These are phyloP conservation scores for Phanerochaete carnosa DNA, from an alignment of 768 basidiomycete genomes.

Conservation along the genomic window DNA sequence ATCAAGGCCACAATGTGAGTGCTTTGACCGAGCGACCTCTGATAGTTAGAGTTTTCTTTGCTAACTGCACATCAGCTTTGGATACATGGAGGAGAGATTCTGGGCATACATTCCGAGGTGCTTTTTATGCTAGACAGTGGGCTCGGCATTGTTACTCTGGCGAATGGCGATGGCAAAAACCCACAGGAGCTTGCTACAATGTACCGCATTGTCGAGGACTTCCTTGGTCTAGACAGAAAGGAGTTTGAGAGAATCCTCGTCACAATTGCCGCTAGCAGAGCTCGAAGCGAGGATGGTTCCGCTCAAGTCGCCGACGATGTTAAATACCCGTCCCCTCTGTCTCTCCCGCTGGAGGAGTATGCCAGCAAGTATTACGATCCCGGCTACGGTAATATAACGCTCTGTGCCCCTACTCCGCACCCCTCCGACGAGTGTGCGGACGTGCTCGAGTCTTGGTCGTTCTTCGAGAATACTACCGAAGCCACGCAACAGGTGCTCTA, in stretches of 20 bases:
- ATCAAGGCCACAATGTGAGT: constrained; percentile 41
- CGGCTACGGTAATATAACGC: constrained; percentile 35
- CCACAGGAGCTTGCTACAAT: constrained; percentile 2
- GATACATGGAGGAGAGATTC: constrained; percentile 30
- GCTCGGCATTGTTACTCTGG: constrained; percentile 30
- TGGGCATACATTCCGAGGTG: constrained; percentile 31
- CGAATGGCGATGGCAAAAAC: constrained; percentile 17
- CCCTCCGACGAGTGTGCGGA: constrained; percentile 20
- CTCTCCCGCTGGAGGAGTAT: constrained; percentile 22
- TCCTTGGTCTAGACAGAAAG: background rate
- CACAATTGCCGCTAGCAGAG: background rate
- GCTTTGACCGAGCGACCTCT: no score
- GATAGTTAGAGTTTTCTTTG: no score
- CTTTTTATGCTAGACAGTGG: constrained; percentile 33
- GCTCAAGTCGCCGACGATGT: background rate
- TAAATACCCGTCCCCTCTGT: background rate
- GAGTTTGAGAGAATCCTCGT: background rate
- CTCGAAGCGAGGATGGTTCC: no score
- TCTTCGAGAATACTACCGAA: constrained; percentile 19
- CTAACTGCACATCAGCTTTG: no score
- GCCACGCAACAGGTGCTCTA: constrained; percentile 10
- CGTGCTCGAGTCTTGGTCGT: constrained; percentile 27
- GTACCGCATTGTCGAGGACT: constrained; percentile 11
- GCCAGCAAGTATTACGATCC: constrained; percentile 35
- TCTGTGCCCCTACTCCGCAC: constrained; percentile 29